Evolutionary conservation across 768 basidiomycete genomes (phyloP).

Genomic region (Rhodotorula taiwanensis): DNA sequence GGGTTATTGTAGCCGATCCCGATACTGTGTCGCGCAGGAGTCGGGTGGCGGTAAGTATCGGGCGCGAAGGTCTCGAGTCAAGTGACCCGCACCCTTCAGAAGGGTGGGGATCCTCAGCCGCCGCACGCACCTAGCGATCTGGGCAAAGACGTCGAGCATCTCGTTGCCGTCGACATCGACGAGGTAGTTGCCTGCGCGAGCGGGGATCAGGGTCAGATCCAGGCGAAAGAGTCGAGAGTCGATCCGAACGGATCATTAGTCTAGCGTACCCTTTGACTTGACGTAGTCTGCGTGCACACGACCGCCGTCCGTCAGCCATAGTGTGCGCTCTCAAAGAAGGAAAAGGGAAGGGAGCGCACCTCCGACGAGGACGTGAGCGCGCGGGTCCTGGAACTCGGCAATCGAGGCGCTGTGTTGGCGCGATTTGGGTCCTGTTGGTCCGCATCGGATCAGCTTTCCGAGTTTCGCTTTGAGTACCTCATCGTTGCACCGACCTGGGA

Average conservation of each 20-base stretch:
- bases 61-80: neutral
- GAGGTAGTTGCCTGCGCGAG: constrained; percentile 45
- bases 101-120: neutral
- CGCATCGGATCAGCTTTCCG: neutral
- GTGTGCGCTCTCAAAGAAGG: too few species aligned
- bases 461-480: too few species aligned
- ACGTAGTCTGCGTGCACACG: neutral
- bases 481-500: constrained; percentile 13
- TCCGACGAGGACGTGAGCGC: constrained; percentile 42
- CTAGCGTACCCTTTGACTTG: neutral
- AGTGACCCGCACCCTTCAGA: neutral
- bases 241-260: neutral
- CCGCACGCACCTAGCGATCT: constrained; percentile 41
- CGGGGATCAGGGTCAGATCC: neutral
- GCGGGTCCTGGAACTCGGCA: constrained; percentile 41
- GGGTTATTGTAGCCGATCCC: constrained; percentile 46
- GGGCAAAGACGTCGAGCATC: constrained; percentile 47
- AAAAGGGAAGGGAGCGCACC: constrained; percentile 1
- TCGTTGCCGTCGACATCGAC: constrained; percentile 49
- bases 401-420: constrained; percentile 15
- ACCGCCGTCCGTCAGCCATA: too few species aligned
- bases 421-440: neutral
- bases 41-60: too few species aligned
- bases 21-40: constrained; percentile 40
- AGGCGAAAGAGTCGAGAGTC: neutral